Conservation (phyloP, 1,284 basidiomycete species). For the Thecaphora frezii region DNA sequence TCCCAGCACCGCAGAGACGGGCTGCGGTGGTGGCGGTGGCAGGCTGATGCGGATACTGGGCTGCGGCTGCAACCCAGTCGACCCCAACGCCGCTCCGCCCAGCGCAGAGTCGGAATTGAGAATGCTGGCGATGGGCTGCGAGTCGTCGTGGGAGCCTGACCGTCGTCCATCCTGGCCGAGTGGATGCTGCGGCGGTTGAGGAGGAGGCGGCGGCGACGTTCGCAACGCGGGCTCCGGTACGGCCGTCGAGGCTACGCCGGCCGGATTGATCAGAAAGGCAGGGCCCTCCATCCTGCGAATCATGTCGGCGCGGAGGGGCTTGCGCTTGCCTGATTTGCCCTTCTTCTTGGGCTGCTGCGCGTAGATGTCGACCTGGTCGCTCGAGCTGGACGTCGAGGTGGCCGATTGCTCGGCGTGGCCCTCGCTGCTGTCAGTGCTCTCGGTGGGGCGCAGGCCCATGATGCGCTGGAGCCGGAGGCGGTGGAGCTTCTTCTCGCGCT, state of each 20-base stretch:
- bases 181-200: too few species aligned
- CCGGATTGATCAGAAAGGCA: slow-evolving; percentile 55
- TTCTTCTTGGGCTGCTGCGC: slow-evolving; percentile 18
- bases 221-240: slow-evolving; percentile 11
- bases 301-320: slow-evolving; percentile 54
- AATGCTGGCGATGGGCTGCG: slow-evolving; percentile 6
- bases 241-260: slow-evolving; percentile 31
- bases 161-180: too few species aligned
- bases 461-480: slow-evolving; percentile 42
- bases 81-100: neutral
- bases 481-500: slow-evolving; percentile 29
- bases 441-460: slow-evolving; percentile 36
- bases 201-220: too few species aligned
- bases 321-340: slow-evolving; percentile 29
- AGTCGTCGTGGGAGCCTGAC: neutral
- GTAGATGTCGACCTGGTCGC: slow-evolving; percentile 24
- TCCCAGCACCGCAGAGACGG: too few species aligned
- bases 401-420: slow-evolving; percentile 4
- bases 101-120: slow-evolving; percentile 2
- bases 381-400: slow-evolving; percentile 32
- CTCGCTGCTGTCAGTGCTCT: slow-evolving; percentile 27
- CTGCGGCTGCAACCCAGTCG: slow-evolving; percentile 8
- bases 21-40: slow-evolving; percentile 5
- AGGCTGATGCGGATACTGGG: slow-evolving; percentile 33
- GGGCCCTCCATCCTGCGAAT: slow-evolving; percentile 54